Evolutionary conservation across 345 rosid genomes (phyloP), one percentile per base, ranked within the genome.

Genomic region (Melastoma malabathricum): DNA sequence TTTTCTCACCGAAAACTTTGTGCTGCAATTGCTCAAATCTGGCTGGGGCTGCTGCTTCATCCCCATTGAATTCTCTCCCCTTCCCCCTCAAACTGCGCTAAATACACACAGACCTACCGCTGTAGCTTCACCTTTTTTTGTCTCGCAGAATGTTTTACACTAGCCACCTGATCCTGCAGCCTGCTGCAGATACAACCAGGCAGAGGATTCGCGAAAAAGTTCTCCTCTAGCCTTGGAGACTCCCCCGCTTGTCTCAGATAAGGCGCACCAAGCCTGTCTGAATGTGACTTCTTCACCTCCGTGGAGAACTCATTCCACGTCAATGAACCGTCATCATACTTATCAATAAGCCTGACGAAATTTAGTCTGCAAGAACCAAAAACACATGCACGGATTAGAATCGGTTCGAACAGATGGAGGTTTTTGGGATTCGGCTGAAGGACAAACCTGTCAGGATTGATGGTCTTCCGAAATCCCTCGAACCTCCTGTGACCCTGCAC

Each of bases 401-500:
- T 5, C 10, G 9, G 41, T 34, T 34, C 9, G 41, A 34, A 34
- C 41, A 9, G 41, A 34, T 34, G 41, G 41, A 34, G 41, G 2
- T 34, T 9, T 49, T 9, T 49, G 55, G 2, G 19, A 20, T 49
- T 3, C 46, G 13, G 17, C 19, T 18, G 29, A 10, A 27, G 39
- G 39, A 15, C 49, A 38, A 57, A 89, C 97, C 83, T 77, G 81
- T 85, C 81, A 27, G 97, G 97, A 62, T 77, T 83, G 51, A 89
- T 81, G 23, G 95, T 81, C 69, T 79, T 89, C 46, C 82, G 67
- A 55, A 83, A 89, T 46, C 97, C 94, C 73, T 81, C 87, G 55
- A 85, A 89, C 54, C 74, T 67, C 66, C 97, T 56, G 43, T 89
- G 97, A 25, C 97, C 97, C 68, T 89, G 95, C 50, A 89, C 98